These are phyloP conservation scores for Sporothrix mexicana DNA, from an alignment of 2,329 filamentous ascomycete species.

Conservation along the genomic window DNA sequence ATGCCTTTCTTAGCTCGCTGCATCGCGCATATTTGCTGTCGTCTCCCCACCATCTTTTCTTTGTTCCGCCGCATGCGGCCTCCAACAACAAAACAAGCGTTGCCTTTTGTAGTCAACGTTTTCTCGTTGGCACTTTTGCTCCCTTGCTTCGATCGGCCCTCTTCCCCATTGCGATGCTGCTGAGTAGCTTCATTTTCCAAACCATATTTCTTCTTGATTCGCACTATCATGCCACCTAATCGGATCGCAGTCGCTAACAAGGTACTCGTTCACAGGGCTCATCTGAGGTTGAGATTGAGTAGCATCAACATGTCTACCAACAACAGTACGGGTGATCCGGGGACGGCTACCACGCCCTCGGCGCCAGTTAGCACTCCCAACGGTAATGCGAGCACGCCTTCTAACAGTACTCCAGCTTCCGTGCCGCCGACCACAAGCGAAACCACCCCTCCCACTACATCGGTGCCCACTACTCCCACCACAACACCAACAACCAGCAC, in stretches of 20 bases:
- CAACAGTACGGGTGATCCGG: conserved; percentile 40
- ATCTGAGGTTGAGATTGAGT: conserved; percentile 40
- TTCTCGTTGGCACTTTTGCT: neutral
- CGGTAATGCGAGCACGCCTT: conserved; percentile 34
- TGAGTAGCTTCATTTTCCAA: neutral
- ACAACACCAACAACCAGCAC: conserved; percentile 32
- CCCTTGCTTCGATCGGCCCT: neutral
- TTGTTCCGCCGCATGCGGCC: conserved; percentile 11
- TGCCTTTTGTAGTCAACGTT: neutral
- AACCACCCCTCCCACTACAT: conserved; percentile 1
- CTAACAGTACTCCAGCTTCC: conserved; percentile 35
- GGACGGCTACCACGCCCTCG: conserved; percentile 25
- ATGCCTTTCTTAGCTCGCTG: neutral
- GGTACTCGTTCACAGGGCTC: conserved; percentile 39
- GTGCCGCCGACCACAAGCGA: conserved; percentile 27
- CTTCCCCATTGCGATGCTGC: neutral
- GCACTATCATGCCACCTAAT: neutral
- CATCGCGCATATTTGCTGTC: neutral
- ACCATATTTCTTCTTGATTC: neutral
- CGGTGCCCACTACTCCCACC: conserved; percentile 1
- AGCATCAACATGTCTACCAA: conserved; percentile 44
- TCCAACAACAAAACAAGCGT: neutral
- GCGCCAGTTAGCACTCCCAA: conserved; percentile 33
- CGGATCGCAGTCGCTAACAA: conserved; percentile 41
- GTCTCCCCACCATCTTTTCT: neutral